A percentile compares a stretch with the other conserved stretches of the same genome.
phyloP scores from a whole-genome alignment of 345 rosid species.

The Microcos paniculata region DNA sequence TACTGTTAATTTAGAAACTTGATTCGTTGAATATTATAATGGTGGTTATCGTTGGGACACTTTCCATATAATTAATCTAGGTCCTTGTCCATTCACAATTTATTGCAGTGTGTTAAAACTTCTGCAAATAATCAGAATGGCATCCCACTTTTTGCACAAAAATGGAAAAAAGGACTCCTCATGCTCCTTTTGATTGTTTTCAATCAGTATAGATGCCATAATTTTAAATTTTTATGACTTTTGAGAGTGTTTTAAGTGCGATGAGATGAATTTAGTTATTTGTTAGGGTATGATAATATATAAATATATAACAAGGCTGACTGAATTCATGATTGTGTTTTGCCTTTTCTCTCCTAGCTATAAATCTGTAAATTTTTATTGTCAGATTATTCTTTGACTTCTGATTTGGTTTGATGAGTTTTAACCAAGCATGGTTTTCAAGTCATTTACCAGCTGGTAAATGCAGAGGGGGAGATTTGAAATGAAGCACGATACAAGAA shows the following conservation, averaged over 20 bases:
- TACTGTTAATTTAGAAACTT: not conserved
- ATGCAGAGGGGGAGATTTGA: slow-evolving; percentile 32
- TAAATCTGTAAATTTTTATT: not conserved
- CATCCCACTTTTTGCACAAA: not conserved
- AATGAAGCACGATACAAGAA: slow-evolving; percentile 48
- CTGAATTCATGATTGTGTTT: not conserved
- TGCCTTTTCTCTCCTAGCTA: not conserved
- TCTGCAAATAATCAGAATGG: not conserved
- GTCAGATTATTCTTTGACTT: not conserved
- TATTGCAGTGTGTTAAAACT: not conserved
- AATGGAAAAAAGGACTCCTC: no score
- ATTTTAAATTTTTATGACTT: not conserved
- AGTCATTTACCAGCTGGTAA: not conserved
- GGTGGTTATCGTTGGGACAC: not conserved
- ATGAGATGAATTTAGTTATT: not conserved
- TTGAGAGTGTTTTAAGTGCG: not conserved
- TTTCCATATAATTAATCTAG: no score
- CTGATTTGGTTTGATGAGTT: not conserved
- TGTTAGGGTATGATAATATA: not conserved
- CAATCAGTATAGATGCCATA: no score
- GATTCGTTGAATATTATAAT: not conserved
- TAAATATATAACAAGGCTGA: not conserved
- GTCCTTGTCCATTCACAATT: not conserved
- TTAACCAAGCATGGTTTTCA: not conserved
- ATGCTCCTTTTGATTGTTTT: not conserved